These are phyloP conservation scores for Knoxia roxburghii DNA, from an alignment of 257 asterid genomes.

Conservation along the genomic window DNA sequence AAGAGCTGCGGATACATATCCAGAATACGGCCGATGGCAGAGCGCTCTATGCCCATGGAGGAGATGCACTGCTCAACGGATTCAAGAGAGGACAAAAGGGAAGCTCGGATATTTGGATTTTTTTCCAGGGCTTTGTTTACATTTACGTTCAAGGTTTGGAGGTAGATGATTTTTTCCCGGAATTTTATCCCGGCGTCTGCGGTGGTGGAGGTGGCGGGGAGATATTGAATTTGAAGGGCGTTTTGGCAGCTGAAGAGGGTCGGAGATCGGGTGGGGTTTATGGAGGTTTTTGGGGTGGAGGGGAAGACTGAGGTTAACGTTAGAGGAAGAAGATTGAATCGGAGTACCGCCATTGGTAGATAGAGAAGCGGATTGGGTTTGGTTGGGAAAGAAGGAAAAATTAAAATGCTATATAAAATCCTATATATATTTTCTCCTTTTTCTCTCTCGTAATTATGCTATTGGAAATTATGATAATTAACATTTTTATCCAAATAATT, in stretches of 20 bases:
- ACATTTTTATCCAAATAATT: no score
- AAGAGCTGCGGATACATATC: conserved; percentile 80
- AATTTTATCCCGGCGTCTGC: conserved; percentile 56
- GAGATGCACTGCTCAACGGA: conserved; percentile 56
- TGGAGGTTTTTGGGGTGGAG: conserved; percentile 3
- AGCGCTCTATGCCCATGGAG: conserved; percentile 61
- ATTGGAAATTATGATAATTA: no score
- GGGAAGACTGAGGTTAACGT: conserved; percentile 5
- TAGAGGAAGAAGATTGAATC: conserved; percentile 27
- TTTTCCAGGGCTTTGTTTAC: conserved; percentile 51
- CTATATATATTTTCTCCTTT: no score
- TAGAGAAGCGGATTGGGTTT: neutral
- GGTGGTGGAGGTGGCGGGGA: conserved; percentile 16
- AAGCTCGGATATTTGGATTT: conserved; percentile 66
- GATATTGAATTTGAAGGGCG: neutral
- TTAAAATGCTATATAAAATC: no score
- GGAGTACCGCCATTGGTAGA: conserved; percentile 36
- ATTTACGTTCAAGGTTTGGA: conserved; percentile 43
- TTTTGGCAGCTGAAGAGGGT: conserved; percentile 6
- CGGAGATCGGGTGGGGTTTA: neutral
- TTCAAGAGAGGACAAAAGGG: conserved; percentile 51
- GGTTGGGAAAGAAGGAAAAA: no score
- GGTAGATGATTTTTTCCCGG: conserved; percentile 54
- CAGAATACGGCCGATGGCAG: conserved; percentile 61
- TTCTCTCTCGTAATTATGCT: no score